Base-by-base conservation (phyloP, 176 grass and related monocot genomes). In the Musa schizocarpa region DNA sequence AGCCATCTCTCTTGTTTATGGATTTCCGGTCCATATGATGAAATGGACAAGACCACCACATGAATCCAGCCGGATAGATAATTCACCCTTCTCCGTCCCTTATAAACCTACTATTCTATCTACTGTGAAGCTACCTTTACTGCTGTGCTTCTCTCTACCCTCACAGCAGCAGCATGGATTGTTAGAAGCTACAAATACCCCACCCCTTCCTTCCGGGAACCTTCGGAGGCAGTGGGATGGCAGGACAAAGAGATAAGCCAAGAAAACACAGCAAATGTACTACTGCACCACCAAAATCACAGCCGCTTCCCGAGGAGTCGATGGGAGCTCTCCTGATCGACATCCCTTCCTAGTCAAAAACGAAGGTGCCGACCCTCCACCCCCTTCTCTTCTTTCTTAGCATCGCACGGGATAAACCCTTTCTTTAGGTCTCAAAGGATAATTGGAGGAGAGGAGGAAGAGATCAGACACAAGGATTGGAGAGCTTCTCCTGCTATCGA, bases 11-110 rank as follows among this genome's bases (percentile, higher is more conserved):
- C 14, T 61, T 61, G 34, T 61, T 19, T 61, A 61, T 61, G 57
- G 17, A 61, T 61, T 19, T 19, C 57, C 57, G 34, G 34, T 43
- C 57, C 57, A 56, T 58, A 58, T n/a, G 52, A 54, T 85, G 89
- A 96, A 77, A 85, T 75, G 53, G 86, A 96, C 89, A 84, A 83
- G 76, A 75, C 87, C 92, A 85, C 92, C 89, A 82, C 82, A 92
- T 1, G 57, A 61, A 68, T 80, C 78, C 87, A 78, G 69, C 88
- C 82, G 80, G 77, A 89, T 85, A 68, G 81, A 85, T 79, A 52
- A 61, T 34, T 75, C 53, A 76, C 54, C 52, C 52, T 0, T 9
- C 53, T 54, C 53, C 53, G 2, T 61, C 57, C 17, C n/a, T 76
- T 82, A 76, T 58, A 77, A 81, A 84, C 59, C 83, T 78, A 79